Evolutionary conservation across 306 rosid species (phyloP).

Genomic region (Begonia fuchsioides): DNA sequence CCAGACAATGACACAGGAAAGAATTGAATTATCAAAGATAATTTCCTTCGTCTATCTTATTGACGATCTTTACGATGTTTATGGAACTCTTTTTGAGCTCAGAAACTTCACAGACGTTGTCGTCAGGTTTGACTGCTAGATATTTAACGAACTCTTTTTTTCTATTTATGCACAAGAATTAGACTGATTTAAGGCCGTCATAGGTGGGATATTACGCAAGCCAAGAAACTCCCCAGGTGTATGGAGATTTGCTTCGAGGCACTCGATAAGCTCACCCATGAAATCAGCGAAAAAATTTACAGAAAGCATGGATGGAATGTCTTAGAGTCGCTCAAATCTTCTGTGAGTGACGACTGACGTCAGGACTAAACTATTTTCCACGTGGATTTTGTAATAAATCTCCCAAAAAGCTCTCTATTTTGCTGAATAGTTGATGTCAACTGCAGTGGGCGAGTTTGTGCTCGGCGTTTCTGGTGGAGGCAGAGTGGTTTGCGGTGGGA

Average conservation of each 20-base stretch:
- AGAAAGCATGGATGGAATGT: conserved; percentile 41
- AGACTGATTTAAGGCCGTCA: not conserved
- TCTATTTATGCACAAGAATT: not conserved
- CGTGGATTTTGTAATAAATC: not conserved
- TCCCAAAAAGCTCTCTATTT: not conserved
- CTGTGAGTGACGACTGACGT: conserved; percentile 18
- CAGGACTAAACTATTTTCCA: not conserved
- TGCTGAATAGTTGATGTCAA: not conserved
- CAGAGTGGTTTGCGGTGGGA: conserved; percentile 50
- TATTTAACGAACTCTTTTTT: not conserved
- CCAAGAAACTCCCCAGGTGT: conserved; percentile 31
- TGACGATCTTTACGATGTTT: conserved; percentile 56
- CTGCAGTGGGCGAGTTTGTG: conserved; percentile 48
- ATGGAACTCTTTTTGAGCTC: conserved; percentile 46
- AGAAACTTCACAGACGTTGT: conserved; percentile 41
- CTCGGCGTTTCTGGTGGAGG: conserved; percentile 48
- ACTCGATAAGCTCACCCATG: conserved; percentile 31
- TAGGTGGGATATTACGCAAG: conserved; percentile 43
- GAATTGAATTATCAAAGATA: conserved; percentile 55
- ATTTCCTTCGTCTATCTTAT: conserved; percentile 47
- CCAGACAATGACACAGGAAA: conserved; percentile 33
- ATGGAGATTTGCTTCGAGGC: conserved; percentile 42
- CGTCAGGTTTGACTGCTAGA: conserved; percentile 16
- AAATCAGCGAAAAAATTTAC: conserved; percentile 31
- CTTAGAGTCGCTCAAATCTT: conserved; percentile 8